phyloP scores from a whole-genome alignment of 306 rosid species.

The Quercus aquifolioides region DNA sequence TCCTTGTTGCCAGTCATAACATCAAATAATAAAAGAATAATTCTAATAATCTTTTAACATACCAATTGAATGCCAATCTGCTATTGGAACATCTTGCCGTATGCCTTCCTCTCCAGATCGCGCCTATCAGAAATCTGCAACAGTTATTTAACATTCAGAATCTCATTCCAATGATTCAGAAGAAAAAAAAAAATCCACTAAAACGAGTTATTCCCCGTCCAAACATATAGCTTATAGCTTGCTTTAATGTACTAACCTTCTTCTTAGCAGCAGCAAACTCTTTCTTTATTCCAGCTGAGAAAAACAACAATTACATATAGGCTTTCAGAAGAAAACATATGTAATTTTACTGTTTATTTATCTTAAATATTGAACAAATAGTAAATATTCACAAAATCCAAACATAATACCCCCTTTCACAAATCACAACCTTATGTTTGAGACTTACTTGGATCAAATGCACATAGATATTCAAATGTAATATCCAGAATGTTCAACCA shows the following conservation, averaged over 20 bases:
- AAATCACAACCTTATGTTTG: not conserved
- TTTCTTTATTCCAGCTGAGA: slow-evolving; percentile 81
- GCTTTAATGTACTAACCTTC: slow-evolving; percentile 45
- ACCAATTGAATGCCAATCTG: slow-evolving; percentile 33
- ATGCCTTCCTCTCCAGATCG: slow-evolving; percentile 72
- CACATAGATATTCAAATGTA: not conserved
- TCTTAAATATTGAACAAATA: not conserved
- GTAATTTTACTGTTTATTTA: not conserved
- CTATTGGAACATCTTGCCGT: slow-evolving; percentile 76
- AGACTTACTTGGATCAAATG: not conserved
- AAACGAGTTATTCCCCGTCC: too few relatives aligned
- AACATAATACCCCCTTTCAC: not conserved
- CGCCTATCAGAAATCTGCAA: slow-evolving; percentile 71
- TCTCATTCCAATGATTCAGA: not conserved
- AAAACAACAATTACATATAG: slow-evolving; percentile 16
- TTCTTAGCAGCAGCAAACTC: slow-evolving; percentile 73
- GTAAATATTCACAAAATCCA: not conserved
- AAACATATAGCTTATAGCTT: not conserved
- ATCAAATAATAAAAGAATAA: not conserved
- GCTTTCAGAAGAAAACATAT: not conserved
- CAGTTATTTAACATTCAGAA: not conserved
- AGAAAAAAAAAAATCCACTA: not conserved
- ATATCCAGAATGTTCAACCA: not conserved
- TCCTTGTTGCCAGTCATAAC: not conserved
- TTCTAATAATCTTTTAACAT: not conserved